Percentiles rank a stretch among this genome's conserved stretches.
These are phyloP conservation scores for Coemansia sp. DNA, from an alignment of 192 early-diverging fungal species.

Conservation along the genomic window DNA sequence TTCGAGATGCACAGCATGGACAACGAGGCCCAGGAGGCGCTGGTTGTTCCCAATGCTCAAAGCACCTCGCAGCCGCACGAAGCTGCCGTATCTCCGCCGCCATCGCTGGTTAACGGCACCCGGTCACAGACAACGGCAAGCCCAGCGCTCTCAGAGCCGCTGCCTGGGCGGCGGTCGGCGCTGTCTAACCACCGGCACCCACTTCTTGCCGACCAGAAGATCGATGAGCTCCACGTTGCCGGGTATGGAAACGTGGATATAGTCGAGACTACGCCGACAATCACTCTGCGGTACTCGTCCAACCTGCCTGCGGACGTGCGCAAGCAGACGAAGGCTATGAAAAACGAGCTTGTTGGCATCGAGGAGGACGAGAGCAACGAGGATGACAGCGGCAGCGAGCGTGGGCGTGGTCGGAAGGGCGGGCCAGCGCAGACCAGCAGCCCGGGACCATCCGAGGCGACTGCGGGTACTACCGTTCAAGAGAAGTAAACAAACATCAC, in stretches of 20 bases:
- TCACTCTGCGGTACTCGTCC: constrained; percentile 53
- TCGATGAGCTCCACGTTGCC: constrained; percentile 47
- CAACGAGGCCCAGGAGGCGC: not conserved
- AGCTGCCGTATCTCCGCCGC: not conserved
- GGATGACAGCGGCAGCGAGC: constrained; percentile 38
- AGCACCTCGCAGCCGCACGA: not conserved
- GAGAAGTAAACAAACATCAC: too few species aligned
- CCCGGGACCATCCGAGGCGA: not conserved
- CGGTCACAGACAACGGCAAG: not conserved
- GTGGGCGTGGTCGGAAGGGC: not conserved
- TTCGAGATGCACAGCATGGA: constrained; percentile 43
- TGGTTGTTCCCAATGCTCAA: not conserved
- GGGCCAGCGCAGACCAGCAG: not conserved
- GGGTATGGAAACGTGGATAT: constrained; percentile 52
- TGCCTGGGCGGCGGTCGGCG: not conserved
- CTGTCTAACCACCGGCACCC: constrained; percentile 13
- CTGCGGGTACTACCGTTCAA: not conserved
- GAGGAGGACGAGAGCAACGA: constrained; percentile 31
- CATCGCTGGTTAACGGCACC: not conserved
- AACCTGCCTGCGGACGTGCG: constrained; percentile 41
- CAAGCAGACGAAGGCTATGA: constrained; percentile 51
- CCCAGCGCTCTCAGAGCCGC: constrained; percentile 9
- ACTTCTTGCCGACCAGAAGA: constrained; percentile 44
- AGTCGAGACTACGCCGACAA: constrained; percentile 46
- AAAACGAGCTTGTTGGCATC: constrained; percentile 54